phyloP scores from a whole-genome alignment of 176 grass and related monocot species.

The Oryza nivara region DNA sequence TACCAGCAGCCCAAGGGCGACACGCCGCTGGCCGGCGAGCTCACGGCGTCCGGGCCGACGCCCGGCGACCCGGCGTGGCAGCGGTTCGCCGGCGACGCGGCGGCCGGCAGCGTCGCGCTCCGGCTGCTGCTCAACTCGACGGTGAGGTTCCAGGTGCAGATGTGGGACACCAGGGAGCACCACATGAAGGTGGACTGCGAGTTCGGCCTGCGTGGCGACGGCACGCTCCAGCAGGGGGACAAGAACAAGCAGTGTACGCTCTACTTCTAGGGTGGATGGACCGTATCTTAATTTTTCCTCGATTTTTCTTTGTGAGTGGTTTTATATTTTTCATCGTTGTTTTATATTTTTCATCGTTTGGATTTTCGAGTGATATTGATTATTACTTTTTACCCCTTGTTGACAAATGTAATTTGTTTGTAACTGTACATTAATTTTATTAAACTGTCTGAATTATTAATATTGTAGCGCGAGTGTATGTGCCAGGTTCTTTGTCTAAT shows the following conservation, averaged over 20 bases:
- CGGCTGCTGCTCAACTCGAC: conserved; percentile 62
- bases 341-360: neutral
- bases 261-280: conserved; percentile 30
- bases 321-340: neutral
- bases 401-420: neutral
- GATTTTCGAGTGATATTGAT: conserved; percentile 10
- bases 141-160: conserved; percentile 64
- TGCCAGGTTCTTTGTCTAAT: too few relatives aligned
- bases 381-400: neutral
- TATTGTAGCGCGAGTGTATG: neutral
- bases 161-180: conserved; percentile 76
- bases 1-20: conserved; percentile 73
- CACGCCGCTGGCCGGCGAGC: conserved; percentile 40
- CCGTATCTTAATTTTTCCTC: neutral
- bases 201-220: conserved; percentile 42
- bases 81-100: conserved; percentile 44
- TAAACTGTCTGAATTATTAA: neutral
- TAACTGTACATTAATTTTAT: neutral
- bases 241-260: conserved; percentile 44
- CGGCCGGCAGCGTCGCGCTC: conserved; percentile 47
- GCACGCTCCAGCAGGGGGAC: conserved; percentile 45
- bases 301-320: neutral
- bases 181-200: conserved; percentile 63
- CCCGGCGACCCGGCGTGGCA: conserved; percentile 37
- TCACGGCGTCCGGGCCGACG: conserved; percentile 32